A percentile compares a stretch with the other conserved stretches of the same genome.
phyloP scores from a whole-genome alignment of 1,139 yeast genomes.

The Pichia inconspicua region DNA sequence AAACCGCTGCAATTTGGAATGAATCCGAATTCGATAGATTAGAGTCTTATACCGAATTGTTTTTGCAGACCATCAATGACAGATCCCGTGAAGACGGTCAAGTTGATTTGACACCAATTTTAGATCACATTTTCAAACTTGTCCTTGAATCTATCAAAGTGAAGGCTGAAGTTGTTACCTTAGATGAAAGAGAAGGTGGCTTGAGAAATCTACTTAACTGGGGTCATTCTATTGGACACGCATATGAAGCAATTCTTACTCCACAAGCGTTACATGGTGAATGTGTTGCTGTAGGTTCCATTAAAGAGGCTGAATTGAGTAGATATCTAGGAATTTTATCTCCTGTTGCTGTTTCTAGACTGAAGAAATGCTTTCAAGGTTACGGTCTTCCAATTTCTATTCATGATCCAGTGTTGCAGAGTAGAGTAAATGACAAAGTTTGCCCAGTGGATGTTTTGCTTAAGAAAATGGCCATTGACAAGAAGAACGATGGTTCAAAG shows the following conservation, averaged over 20 bases:
- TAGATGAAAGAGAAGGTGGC: constrained; percentile 94
- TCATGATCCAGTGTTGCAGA: constrained; percentile 64
- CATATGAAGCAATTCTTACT: constrained; percentile 91
- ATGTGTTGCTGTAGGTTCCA: constrained; percentile 93
- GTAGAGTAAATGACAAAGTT: constrained; percentile 57
- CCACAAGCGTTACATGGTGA: constrained; percentile 98
- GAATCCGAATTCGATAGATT: constrained; percentile 78
- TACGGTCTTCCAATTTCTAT: constrained; percentile 80
- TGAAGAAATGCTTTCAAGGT: constrained; percentile 72
- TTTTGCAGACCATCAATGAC: constrained; percentile 52
- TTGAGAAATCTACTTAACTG: constrained; percentile 86
- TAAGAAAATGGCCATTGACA: constrained; percentile 88
- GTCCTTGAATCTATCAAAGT: constrained; percentile 84
- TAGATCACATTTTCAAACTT: constrained; percentile 65
- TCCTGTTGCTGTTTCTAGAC: constrained; percentile 90
- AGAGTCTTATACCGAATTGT: constrained; percentile 64
- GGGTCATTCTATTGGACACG: constrained; percentile 98
- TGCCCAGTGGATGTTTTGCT: constrained; percentile 69
- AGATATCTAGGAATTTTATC: constrained; percentile 83
- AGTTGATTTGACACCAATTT: constrained; percentile 56
- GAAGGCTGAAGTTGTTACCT: constrained; percentile 88
- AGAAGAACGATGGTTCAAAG: constrained; percentile 88
- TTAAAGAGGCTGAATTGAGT: constrained; percentile 88
- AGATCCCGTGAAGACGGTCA: constrained; percentile 31
- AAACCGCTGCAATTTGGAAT: constrained; percentile 98